phyloP scores from a whole-genome alignment of 306 rosid species.

The Corylus avellana region DNA sequence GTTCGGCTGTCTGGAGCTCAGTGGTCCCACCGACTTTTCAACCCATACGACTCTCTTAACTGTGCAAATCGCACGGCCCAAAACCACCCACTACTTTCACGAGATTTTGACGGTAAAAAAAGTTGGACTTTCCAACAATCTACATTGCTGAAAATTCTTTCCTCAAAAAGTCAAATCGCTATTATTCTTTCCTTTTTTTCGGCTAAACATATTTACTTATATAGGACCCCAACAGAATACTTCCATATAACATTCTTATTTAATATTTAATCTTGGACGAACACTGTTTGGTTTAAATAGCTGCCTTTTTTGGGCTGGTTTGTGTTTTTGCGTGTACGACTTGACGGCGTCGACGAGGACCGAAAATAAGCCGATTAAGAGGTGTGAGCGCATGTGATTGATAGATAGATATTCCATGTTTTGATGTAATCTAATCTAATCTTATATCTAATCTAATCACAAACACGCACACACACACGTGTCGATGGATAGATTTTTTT shows the following conservation, averaged over 20 bases:
- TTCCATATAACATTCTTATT: too few species aligned
- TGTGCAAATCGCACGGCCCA: conserved; percentile 14
- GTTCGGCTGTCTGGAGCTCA: conserved; percentile 19
- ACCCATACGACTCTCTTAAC: background rate
- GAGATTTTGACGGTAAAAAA: conserved; percentile 8
- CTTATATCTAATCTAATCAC: background rate
- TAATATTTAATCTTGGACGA: too few species aligned
- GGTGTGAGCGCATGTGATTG: conserved; percentile 43
- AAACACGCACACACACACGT: conserved; percentile 26
- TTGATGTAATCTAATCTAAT: background rate
- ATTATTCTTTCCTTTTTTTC: too few species aligned
- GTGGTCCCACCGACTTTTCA: conserved; percentile 32
- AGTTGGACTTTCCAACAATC: background rate
- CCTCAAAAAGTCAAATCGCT: background rate
- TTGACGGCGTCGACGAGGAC: conserved; percentile 31
- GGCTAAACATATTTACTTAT: too few species aligned
- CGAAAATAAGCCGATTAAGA: conserved; percentile 10
- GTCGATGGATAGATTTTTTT: conserved; percentile 10
- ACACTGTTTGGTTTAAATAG: background rate
- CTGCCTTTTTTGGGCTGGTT: background rate
- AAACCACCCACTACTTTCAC: conserved; percentile 10
- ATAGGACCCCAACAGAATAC: too few species aligned
- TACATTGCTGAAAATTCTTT: background rate
- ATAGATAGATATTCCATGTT: background rate
- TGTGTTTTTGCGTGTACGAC: conserved; percentile 18